Conservation (phyloP, 2,329 filamentous ascomycete genomes). For the Aureobasidium sp. region DNA sequence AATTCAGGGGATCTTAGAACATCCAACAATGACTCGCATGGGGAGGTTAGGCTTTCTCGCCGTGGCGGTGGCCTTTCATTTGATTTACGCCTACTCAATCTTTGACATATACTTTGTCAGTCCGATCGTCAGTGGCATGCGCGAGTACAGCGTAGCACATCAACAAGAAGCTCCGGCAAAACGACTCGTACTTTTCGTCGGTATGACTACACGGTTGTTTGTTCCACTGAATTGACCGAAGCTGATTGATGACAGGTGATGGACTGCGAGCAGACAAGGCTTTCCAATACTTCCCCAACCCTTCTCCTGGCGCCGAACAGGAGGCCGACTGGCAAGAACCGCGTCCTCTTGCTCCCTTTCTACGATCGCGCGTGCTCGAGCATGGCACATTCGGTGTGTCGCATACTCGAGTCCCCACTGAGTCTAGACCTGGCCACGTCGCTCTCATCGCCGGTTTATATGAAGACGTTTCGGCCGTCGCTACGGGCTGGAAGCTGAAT, state of each 20-base stretch:
- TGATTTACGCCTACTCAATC: slow-evolving; percentile 90
- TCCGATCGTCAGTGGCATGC: slow-evolving; percentile 94
- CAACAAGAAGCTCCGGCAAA: slow-evolving; percentile 74
- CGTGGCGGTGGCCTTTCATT: slow-evolving; percentile 83
- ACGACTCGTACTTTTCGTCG: slow-evolving; percentile 86
- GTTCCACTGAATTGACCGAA: neutral
- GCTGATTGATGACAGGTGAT: slow-evolving; percentile 51
- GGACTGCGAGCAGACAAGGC: slow-evolving; percentile 96
- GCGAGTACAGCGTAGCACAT: slow-evolving; percentile 64
- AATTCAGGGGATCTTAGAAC: neutral
- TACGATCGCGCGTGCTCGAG: slow-evolving; percentile 80
- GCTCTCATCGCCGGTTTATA: slow-evolving; percentile 94
- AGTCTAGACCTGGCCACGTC: slow-evolving; percentile 93
- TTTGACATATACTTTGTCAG: slow-evolving; percentile 99
- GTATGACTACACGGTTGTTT: slow-evolving; percentile 37
- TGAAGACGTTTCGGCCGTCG: slow-evolving; percentile 95
- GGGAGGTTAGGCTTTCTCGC: slow-evolving; percentile 76
- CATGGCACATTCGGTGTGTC: slow-evolving; percentile 96
- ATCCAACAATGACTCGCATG: slow-evolving; percentile 44
- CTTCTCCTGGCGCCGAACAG: slow-evolving; percentile 57
- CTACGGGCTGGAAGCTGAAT: slow-evolving; percentile 96
- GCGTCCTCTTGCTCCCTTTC: slow-evolving; percentile 79
- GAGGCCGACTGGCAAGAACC: slow-evolving; percentile 59
- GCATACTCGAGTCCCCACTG: slow-evolving; percentile 92
- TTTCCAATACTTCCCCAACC: slow-evolving; percentile 87